Percentiles rank a stretch among this genome's conserved stretches.
Evolutionary conservation across 2,329 filamentous ascomycete species (phyloP).

Genomic region (Alternaria dauci): DNA sequence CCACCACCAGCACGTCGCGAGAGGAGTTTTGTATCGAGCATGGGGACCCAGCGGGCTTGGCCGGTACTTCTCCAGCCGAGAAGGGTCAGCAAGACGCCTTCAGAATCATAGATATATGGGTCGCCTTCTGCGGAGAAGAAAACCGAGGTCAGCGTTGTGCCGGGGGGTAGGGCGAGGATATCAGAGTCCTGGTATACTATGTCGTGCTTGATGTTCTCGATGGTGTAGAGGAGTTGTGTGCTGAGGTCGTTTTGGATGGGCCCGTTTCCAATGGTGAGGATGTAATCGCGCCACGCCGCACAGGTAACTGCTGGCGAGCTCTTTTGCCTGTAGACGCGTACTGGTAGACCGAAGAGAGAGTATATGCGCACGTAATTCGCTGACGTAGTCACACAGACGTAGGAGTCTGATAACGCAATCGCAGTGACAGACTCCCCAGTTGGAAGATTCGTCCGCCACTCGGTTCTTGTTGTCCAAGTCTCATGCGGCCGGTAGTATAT

Average conservation of each 20-base stretch:
- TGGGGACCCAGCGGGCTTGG: constrained; percentile 88
- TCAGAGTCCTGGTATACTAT: constrained; percentile 96
- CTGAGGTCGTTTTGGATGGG: constrained; percentile 80
- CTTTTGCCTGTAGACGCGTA: constrained; percentile 90
- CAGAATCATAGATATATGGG: constrained; percentile 94
- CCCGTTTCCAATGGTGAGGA: constrained; percentile 95
- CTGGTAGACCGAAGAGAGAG: constrained; percentile 89
- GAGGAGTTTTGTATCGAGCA: constrained; percentile 87
- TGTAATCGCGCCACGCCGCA: constrained; percentile 92
- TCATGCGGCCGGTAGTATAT: constrained; percentile 98
- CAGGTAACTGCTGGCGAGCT: constrained; percentile 90
- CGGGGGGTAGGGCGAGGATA: constrained; percentile 81
- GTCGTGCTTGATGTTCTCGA: constrained; percentile 93
- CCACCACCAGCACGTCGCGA: constrained; percentile 82
- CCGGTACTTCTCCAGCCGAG: constrained; percentile 89
- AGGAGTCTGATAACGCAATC: constrained; percentile 90
- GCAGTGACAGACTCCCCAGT: constrained; percentile 85
- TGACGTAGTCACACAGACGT: constrained; percentile 87
- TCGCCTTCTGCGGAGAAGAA: constrained; percentile 96
- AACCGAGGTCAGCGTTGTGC: constrained; percentile 76
- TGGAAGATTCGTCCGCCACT: constrained; percentile 91
- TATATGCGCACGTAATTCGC: constrained; percentile 91
- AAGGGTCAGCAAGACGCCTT: constrained; percentile 85
- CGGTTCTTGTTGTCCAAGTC: constrained; percentile 88
- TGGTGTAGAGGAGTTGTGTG: constrained; percentile 83